phyloP scores from a whole-genome alignment of 2,329 filamentous ascomycete genomes.

The Didymella exigua region DNA sequence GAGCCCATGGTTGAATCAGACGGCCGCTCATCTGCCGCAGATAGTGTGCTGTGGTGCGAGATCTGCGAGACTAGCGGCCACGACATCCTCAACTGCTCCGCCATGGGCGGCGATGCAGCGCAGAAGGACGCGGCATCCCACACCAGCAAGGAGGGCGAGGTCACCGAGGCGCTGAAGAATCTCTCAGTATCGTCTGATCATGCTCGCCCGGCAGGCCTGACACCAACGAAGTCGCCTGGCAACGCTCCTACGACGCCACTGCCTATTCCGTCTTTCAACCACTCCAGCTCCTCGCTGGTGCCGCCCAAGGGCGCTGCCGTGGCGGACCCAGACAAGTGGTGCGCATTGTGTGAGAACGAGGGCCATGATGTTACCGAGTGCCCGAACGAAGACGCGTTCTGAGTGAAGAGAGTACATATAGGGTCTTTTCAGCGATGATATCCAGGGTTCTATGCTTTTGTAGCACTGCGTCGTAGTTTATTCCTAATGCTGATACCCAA shows the following conservation, averaged over 20 bases:
- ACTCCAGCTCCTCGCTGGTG: constrained; percentile 38
- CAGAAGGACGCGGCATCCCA: constrained; percentile 30
- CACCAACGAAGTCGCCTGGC: constrained; percentile 42
- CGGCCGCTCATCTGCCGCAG: constrained; percentile 64
- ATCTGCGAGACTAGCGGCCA: constrained; percentile 92
- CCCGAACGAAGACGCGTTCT: constrained; percentile 80
- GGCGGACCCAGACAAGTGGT: constrained; percentile 86
- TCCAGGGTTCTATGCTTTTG: constrained; percentile 4
- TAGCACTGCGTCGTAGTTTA: background rate
- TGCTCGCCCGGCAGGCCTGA: constrained; percentile 35
- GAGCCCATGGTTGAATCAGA: constrained; percentile 75
- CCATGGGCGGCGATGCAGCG: constrained; percentile 69
- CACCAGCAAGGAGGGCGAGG: constrained; percentile 36
- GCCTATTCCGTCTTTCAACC: constrained; percentile 41
- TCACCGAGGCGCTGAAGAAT: constrained; percentile 41
- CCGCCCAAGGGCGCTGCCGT: constrained; percentile 42
- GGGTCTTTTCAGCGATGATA: constrained; percentile 10
- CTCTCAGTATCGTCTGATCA: constrained; percentile 43
- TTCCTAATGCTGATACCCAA: constrained; percentile 17
- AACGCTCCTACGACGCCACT: constrained; percentile 44
- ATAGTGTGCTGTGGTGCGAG: constrained; percentile 82
- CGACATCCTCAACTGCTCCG: constrained; percentile 91
- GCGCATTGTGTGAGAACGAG: constrained; percentile 92
- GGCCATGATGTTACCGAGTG: constrained; percentile 96
- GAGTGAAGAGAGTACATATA: background rate